Percentiles rank a stretch among this genome's conserved stretches.
phyloP scores from a whole-genome alignment of 2,329 filamentous ascomycete species.

The Fusarium sp. region DNA sequence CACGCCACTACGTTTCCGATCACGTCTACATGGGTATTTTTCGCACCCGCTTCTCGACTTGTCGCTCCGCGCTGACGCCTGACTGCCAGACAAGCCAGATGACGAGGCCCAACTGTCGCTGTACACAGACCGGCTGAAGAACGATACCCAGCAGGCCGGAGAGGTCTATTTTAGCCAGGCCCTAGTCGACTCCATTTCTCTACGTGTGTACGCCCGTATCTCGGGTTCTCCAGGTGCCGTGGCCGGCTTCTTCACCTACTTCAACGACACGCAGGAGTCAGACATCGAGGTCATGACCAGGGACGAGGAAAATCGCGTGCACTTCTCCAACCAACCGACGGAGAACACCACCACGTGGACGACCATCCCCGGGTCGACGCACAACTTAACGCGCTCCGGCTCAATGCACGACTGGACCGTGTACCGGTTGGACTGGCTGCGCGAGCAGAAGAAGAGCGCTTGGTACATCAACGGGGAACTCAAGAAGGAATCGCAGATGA shows the following conservation, averaged over 20 bases:
- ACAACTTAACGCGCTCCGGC: constrained; percentile 10
- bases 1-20: constrained; percentile 8
- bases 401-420: constrained; percentile 6
- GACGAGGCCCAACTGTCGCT: constrained; percentile 5
- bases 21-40: constrained; percentile 20
- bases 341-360: constrained; percentile 1
- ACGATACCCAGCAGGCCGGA: constrained; percentile 15
- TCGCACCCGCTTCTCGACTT: background rate
- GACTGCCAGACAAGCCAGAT: constrained; percentile 4
- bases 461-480: constrained; percentile 14
- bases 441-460: constrained; percentile 4
- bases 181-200: constrained; percentile 10
- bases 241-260: constrained; percentile 32
- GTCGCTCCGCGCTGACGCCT: background rate
- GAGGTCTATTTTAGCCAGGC: constrained; percentile 19
- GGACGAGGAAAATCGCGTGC: constrained; percentile 7
- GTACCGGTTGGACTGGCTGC: constrained; percentile 27
- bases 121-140: constrained; percentile 17
- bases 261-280: constrained; percentile 32
- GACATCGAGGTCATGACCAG: constrained; percentile 26
- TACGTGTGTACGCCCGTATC: constrained; percentile 21
- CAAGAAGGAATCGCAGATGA: constrained; percentile 6
- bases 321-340: constrained; percentile 21
- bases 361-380: constrained; percentile 14
- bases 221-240: constrained; percentile 19